Percentiles rank a stretch among this genome's conserved stretches.
phyloP scores from a whole-genome alignment of 805 yeast genomes.

The Ogataea angusta region DNA sequence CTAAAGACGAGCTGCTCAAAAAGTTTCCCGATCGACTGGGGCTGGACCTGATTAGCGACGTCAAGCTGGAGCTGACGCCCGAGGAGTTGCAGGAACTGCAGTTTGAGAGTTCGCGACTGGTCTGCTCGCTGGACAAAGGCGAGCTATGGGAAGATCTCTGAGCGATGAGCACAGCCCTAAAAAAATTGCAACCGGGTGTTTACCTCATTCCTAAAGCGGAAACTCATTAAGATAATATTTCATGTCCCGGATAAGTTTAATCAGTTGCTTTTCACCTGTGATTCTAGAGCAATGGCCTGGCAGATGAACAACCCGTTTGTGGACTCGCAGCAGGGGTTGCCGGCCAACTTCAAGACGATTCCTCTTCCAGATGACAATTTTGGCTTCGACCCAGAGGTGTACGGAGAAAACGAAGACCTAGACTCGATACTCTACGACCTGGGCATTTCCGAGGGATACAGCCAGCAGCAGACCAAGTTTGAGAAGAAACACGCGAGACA shows the following conservation, averaged over 20 bases:
- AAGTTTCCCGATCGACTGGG: slow-evolving; percentile 17
- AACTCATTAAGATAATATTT: slow-evolving; percentile 10
- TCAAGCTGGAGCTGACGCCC: slow-evolving; percentile 5
- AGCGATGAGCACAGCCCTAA: slow-evolving; percentile 1
- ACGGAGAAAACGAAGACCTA: slow-evolving; percentile 22
- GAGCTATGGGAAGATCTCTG: slow-evolving; percentile 14
- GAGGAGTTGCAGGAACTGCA: slow-evolving; percentile 15
- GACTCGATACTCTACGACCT: slow-evolving; percentile 31
- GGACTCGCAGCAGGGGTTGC: slow-evolving; percentile 35
- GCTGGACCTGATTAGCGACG: slow-evolving; percentile 18
- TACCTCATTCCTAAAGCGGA: slow-evolving; percentile 23
- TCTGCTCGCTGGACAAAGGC: slow-evolving; percentile 15
- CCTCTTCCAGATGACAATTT: slow-evolving; percentile 56
- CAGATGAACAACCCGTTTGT: slow-evolving; percentile 25
- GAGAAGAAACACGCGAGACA: slow-evolving; percentile 50
- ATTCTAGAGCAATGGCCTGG: slow-evolving; percentile 15
- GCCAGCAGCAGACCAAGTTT: slow-evolving; percentile 8
- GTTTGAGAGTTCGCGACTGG: slow-evolving; percentile 13
- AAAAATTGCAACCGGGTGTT: slow-evolving; percentile 10
- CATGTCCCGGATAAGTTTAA: slow-evolving; percentile 5
- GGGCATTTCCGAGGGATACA: slow-evolving; percentile 34
- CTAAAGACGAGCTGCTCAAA: slow-evolving; percentile 19
- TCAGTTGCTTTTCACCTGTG: slow-evolving; percentile 4
- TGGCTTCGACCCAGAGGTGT: slow-evolving; percentile 31
- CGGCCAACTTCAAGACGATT: slow-evolving; percentile 33